These are phyloP conservation scores for Elaphomyces granulatus DNA, from an alignment of 495 filamentous ascomycete species.

Conservation along the genomic window DNA sequence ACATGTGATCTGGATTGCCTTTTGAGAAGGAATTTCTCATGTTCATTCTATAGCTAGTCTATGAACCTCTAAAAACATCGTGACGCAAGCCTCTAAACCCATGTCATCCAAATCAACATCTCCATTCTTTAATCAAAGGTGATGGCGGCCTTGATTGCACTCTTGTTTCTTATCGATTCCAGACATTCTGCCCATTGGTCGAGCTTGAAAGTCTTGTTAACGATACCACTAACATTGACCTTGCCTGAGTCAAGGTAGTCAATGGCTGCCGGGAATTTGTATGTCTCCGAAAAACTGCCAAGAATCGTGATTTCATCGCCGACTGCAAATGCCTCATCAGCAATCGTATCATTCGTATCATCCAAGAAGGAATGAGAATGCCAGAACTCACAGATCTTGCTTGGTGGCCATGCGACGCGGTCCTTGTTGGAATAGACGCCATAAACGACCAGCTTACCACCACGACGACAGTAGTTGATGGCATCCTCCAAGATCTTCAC, in stretches of 20 bases:
- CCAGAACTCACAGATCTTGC: slow-evolving; percentile 42
- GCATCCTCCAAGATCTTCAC: slow-evolving; percentile 53
- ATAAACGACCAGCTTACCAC: slow-evolving; percentile 56
- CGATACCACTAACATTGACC: slow-evolving; percentile 43
- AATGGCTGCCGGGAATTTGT: slow-evolving; percentile 60
- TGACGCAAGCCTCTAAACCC: not conserved
- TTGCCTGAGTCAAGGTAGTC: slow-evolving; percentile 54
- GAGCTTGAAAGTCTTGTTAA: slow-evolving; percentile 37
- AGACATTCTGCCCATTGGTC: slow-evolving; percentile 32
- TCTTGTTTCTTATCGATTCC: slow-evolving; percentile 43
- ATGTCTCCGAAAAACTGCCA: slow-evolving; percentile 53
- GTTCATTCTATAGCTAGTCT: too few species aligned
- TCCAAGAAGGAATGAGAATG: not conserved
- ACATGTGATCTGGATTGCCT: too few species aligned
- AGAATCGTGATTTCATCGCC: slow-evolving; percentile 54
- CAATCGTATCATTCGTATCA: too few species aligned
- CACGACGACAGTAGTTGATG: slow-evolving; percentile 51
- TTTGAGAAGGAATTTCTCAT: too few species aligned
- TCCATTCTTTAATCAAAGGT: slow-evolving; percentile 42
- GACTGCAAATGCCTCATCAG: slow-evolving; percentile 19
- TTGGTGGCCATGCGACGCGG: slow-evolving; percentile 49
- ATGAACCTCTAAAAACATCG: slow-evolving; percentile 1
- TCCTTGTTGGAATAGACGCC: slow-evolving; percentile 48
- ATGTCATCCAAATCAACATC: slow-evolving; percentile 3
- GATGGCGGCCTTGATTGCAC: slow-evolving; percentile 57